Base-by-base conservation (phyloP, 805 yeast genomes). In the Starmera caribaea region DNA sequence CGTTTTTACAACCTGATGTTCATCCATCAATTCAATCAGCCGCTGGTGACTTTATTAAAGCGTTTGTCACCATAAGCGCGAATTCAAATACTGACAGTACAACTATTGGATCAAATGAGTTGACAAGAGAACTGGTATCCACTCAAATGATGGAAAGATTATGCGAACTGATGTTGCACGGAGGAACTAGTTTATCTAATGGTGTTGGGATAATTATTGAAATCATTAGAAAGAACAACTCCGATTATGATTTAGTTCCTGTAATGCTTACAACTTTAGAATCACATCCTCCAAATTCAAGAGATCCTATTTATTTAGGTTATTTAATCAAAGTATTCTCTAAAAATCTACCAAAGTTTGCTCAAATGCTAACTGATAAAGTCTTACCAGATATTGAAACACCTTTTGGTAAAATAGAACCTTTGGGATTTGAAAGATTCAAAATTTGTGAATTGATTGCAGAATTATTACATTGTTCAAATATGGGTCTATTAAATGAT, bases 161-260 rank as follows among this genome's bases (percentile, higher is more conserved):
- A 47, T 83, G 89, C 21, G 62, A 76, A 15, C 76, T 84, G 46
- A 92, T 92, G 84, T 71, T 90, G 40, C 53, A 66, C 43, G 86
- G 87, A 40, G 95, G 95, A 36, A 80, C 89, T 29, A 95, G 96
- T 2, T 70, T 92, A 47, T 82, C 92, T 30, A 90, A 89, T 50
- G 95, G 96, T 53, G 98, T 92, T 28, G 94, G 97, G 6, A 87
- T 92, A 21, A 77, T 92, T 29, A 90, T 92, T 49, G 98, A 92
- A 62, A 74, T 92, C 33, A 92, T 92, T 42, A 74, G 98, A 53
- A 92, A 92, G 57, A 92, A 92, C 58, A 92, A 92, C 55, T 86
- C 96, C 0, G 98, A 92, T 58, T 92, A 92, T 60, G 98, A 92
- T 62, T 71, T 77, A 36, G 82, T 85, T 36, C 94, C 95, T 42